These are phyloP conservation scores for Thyridium curvatum DNA, from an alignment of 2,329 filamentous ascomycete species.

Conservation along the genomic window DNA sequence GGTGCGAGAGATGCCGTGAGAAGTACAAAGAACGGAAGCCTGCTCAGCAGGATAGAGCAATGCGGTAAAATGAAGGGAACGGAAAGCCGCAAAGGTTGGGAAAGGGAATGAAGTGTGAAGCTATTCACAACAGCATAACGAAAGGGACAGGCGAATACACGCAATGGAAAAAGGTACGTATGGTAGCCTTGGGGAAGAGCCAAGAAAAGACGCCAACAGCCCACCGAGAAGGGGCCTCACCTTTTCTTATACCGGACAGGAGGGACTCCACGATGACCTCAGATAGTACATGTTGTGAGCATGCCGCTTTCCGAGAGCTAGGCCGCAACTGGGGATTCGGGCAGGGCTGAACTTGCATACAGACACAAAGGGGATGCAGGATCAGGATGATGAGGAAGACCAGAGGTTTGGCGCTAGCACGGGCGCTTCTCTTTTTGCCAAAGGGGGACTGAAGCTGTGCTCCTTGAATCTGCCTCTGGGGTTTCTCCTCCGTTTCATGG, in stretches of 20 bases:
- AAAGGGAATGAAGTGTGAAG: constrained; percentile 10
- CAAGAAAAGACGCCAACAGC: too few relatives aligned
- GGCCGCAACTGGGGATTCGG: too few relatives aligned
- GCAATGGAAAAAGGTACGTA: constrained; percentile 1
- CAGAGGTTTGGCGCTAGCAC: too few relatives aligned
- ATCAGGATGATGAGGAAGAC: too few relatives aligned
- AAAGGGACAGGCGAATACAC: constrained; percentile 1
- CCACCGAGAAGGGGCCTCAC: too few relatives aligned
- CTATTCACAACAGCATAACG: constrained; percentile 13
- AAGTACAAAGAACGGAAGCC: constrained; percentile 19
- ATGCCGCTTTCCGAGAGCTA: too few relatives aligned
- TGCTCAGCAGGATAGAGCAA: constrained; percentile 20
- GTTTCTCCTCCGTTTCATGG: constrained; percentile 2
- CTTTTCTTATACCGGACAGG: too few relatives aligned
- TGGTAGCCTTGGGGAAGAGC: neutral
- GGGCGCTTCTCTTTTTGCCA: too few relatives aligned
- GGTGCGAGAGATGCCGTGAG: neutral
- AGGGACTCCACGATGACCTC: too few relatives aligned
- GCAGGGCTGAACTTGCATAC: too few relatives aligned
- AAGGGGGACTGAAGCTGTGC: neutral
- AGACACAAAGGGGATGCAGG: too few relatives aligned
- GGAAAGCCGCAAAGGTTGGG: constrained; percentile 9
- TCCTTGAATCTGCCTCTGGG: neutral
- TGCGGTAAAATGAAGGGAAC: constrained; percentile 4
- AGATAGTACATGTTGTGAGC: too few relatives aligned